Percentiles rank a stretch among this genome's conserved stretches.
Conservation (phyloP, 2,329 filamentous ascomycete genomes). For the Colletotrichum sp. region DNA sequence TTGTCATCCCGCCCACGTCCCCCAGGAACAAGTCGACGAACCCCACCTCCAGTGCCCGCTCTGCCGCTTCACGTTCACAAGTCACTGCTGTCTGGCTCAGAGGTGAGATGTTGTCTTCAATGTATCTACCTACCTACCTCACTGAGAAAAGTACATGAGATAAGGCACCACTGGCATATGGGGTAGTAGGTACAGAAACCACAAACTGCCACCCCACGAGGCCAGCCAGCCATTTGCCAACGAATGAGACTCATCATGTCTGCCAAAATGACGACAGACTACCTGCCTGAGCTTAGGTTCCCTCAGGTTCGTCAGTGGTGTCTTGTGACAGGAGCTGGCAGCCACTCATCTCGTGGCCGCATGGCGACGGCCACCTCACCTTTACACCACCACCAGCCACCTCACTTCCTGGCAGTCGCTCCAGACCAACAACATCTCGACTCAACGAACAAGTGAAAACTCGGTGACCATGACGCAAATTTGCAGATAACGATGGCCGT, state of each 20-base stretch:
- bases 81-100: not conserved
- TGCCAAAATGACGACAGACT: conserved; percentile 2
- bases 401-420: not conserved
- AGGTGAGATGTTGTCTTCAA: not conserved
- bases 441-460: not conserved
- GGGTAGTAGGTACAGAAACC: not conserved
- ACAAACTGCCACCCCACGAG: not conserved
- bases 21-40: not conserved
- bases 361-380: not conserved
- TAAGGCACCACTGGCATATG: not conserved
- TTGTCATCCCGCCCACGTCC: not conserved
- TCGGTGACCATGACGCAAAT: not conserved
- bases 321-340: not conserved
- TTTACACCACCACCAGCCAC: not conserved
- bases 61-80: not conserved
- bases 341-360: not conserved
- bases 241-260: not conserved
- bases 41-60: not conserved
- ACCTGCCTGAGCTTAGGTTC: not conserved
- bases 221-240: not conserved
- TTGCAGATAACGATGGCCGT: not conserved
- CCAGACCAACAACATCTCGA: not conserved
- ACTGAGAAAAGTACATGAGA: not conserved
- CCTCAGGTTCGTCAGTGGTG: not conserved
- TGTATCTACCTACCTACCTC: not conserved